Conservation (phyloP, 805 yeast species). For the Saccharomycopsis sp. region DNA sequence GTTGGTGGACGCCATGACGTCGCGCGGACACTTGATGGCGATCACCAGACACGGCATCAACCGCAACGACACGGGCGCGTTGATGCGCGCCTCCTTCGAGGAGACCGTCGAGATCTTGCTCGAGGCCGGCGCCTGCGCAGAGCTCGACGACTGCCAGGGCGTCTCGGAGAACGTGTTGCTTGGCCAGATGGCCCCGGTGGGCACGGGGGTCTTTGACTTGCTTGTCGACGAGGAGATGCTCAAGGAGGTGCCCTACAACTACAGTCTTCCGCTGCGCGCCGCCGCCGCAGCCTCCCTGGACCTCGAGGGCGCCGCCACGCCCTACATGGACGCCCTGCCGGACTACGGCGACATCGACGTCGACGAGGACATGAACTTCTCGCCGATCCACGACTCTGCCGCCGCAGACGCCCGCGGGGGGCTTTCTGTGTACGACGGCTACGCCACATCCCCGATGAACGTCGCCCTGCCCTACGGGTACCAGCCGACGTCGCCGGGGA, state of each 20-base stretch:
- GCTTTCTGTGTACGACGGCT: conserved; percentile 48
- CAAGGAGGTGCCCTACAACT: conserved; percentile 52
- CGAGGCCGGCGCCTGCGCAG: conserved; percentile 98
- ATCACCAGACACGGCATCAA: conserved; percentile 99
- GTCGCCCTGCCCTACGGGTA: conserved; percentile 46
- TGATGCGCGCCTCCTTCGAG: conserved; percentile 99
- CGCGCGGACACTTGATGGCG: conserved; percentile 97
- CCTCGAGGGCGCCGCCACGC: conserved; percentile 83
- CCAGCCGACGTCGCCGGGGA: conserved; percentile 56
- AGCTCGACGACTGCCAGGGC: conserved; percentile 96
- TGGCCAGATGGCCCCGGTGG: conserved; percentile 98
- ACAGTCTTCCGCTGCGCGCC: conserved; percentile 29
- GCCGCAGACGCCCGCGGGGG: conserved; percentile 75
- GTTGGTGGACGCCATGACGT: conserved; percentile 96
- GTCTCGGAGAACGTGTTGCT: conserved; percentile 95
- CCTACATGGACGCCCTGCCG: conserved; percentile 59
- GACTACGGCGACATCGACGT: conserved; percentile 49
- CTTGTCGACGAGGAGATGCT: conserved; percentile 87
- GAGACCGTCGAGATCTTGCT: conserved; percentile 96
- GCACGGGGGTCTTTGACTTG: conserved; percentile 97
- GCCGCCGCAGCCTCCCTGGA: conserved; percentile 36
- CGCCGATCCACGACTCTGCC: conserved; percentile 88
- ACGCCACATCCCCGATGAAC: conserved; percentile 42
- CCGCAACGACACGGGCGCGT: conserved; percentile 97
- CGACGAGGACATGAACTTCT: conserved; percentile 75